phyloP scores from a whole-genome alignment of 2,329 filamentous ascomycete genomes.

The Botrytis pseudocinerea region DNA sequence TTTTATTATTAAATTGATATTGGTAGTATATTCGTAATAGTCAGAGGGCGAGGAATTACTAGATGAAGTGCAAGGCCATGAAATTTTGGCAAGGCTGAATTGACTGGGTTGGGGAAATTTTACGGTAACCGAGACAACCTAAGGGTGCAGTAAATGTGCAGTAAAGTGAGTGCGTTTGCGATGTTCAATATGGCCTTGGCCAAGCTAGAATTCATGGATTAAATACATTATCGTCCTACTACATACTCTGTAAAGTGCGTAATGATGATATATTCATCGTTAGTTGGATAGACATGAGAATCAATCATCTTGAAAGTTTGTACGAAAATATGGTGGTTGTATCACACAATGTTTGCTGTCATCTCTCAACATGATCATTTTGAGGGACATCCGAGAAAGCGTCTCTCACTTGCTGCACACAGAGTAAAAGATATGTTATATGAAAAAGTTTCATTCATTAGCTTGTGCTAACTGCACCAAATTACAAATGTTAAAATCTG shows the following conservation, averaged over 20 bases:
- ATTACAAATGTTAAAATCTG: not conserved
- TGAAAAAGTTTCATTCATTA: not conserved
- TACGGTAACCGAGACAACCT: not conserved
- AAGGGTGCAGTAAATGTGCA: not conserved
- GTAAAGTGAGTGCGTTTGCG: not conserved
- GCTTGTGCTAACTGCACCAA: not conserved
- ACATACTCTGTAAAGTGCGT: not conserved
- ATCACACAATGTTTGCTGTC: not conserved
- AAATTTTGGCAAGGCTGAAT: constrained; percentile 2
- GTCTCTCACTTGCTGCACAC: not conserved
- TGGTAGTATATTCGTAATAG: not conserved
- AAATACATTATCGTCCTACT: not conserved
- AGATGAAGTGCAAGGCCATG: not conserved
- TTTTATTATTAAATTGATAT: not conserved
- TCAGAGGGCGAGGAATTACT: not conserved
- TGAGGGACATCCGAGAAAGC: not conserved
- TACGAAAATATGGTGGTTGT: not conserved
- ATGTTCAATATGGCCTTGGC: not conserved
- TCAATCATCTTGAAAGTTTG: not conserved
- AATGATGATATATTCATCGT: not conserved
- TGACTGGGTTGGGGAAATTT: not conserved
- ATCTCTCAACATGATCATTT: not conserved
- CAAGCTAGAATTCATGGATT: not conserved
- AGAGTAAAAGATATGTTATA: not conserved
- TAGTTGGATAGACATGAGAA: not conserved